Percentiles rank a stretch among this genome's conserved stretches.
Evolutionary conservation across 805 yeast species (phyloP).

Genomic region (Kuraishia cidri): DNA sequence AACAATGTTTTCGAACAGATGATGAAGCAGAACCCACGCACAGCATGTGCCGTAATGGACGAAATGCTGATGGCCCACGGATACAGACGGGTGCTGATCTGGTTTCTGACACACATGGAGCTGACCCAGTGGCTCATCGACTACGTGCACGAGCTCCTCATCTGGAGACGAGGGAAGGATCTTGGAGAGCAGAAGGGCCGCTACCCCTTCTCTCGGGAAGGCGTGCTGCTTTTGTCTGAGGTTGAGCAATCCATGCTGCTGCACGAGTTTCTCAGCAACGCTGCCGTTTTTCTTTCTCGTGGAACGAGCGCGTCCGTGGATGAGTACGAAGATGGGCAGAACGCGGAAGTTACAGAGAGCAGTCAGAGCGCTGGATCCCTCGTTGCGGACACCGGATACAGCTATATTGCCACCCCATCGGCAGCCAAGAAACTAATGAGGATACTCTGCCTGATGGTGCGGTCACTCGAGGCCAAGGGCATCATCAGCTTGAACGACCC

Average conservation of each 20-base stretch:
- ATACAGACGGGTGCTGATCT: constrained; percentile 50
- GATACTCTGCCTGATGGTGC: constrained; percentile 56
- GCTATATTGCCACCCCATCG: constrained; percentile 20
- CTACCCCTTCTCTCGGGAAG: constrained; percentile 45
- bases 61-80: constrained; percentile 68
- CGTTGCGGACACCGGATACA: constrained; percentile 7
- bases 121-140: constrained; percentile 47
- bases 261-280: constrained; percentile 61
- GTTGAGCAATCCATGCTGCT: constrained; percentile 59
- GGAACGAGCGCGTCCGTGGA: constrained; percentile 17
- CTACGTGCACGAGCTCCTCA: constrained; percentile 52
- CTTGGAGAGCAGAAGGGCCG: constrained; percentile 10
- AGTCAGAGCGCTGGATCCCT: constrained; percentile 6
- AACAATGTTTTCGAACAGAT: constrained; percentile 41
- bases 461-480: constrained; percentile 34
- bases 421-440: constrained; percentile 32
- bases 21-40: constrained; percentile 38
- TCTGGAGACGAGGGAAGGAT: constrained; percentile 43
- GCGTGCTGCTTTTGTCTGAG: constrained; percentile 41
- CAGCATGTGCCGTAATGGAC: constrained; percentile 51
- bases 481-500: constrained; percentile 34
- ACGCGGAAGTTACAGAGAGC: constrained; percentile 8
- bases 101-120: constrained; percentile 60
- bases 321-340: constrained; percentile 10
- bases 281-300: constrained; percentile 31